A percentile compares a stretch with the other conserved stretches of the same genome.
Conservation (phyloP, 257 asterid species). For the Ilex aquifolium region DNA sequence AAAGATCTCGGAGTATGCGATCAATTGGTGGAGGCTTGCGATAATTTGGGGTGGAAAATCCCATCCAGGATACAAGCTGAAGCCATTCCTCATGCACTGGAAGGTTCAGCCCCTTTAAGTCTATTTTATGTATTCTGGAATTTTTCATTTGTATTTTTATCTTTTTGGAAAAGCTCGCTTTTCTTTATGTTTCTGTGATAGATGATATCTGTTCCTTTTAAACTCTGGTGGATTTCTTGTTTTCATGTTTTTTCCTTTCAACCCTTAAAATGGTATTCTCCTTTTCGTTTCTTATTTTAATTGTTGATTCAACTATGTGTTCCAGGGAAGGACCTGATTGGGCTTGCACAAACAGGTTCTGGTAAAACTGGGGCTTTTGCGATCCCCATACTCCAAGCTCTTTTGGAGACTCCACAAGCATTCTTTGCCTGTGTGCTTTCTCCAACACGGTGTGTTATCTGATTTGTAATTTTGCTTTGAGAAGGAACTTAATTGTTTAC, state of each 20-base stretch:
- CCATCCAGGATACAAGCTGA: constrained; percentile 70
- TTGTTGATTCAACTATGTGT: not conserved
- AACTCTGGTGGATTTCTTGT: not conserved
- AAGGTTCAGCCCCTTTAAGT: constrained; percentile 21
- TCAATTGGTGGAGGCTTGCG: constrained; percentile 67
- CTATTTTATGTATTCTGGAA: not conserved
- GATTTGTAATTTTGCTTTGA: not conserved
- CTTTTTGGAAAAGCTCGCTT: not conserved
- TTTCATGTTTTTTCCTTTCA: not conserved
- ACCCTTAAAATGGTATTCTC: not conserved
- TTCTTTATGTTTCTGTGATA: not conserved
- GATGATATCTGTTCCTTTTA: not conserved
- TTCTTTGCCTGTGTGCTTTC: constrained; percentile 90
- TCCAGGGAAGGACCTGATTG: constrained; percentile 70
- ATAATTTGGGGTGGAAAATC: constrained; percentile 61
- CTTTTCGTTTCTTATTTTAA: not conserved
- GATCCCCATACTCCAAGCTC: constrained; percentile 73
- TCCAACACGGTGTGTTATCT: constrained; percentile 49
- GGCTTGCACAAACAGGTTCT: constrained; percentile 94
- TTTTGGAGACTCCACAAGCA: constrained; percentile 62
- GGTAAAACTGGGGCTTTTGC: constrained; percentile 98
- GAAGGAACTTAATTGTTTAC: not conserved
- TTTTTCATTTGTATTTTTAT: too few relatives aligned
- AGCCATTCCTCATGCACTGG: constrained; percentile 67
- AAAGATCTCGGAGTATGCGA: constrained; percentile 74